These are phyloP conservation scores for Cladosporium sp. DNA, from an alignment of 2,329 filamentous ascomycete species.

Conservation along the genomic window DNA sequence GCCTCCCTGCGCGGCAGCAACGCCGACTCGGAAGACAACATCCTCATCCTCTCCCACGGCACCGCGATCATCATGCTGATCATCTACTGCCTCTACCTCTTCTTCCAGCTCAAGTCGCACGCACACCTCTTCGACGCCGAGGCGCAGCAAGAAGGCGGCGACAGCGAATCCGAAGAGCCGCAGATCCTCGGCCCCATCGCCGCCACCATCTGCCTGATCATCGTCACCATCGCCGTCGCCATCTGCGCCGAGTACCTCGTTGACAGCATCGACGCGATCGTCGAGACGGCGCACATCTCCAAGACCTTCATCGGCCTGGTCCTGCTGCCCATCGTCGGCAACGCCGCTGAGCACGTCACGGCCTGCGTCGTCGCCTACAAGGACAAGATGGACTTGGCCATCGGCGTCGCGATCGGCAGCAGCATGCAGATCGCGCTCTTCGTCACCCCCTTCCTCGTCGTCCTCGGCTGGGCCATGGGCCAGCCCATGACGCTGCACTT, in stretches of 20 bases:
- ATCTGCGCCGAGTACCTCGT: conserved; percentile 51
- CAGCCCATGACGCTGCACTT: conserved; percentile 66
- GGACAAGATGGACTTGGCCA: conserved; percentile 52
- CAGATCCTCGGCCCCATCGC: conserved; percentile 41
- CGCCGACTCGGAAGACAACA: conserved; percentile 37
- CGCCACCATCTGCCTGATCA: conserved; percentile 40
- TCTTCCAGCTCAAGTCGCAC: conserved; percentile 50
- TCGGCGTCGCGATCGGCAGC: conserved; percentile 50
- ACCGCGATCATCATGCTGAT: conserved; percentile 49
- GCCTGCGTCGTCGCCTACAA: conserved; percentile 51
- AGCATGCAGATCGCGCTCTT: conserved; percentile 53
- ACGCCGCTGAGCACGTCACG: conserved; percentile 52
- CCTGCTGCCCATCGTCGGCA: conserved; percentile 52
- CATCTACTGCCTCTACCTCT: conserved; percentile 49
- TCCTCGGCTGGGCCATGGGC: conserved; percentile 50
- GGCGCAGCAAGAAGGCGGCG: conserved; percentile 26
- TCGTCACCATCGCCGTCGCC: conserved; percentile 45
- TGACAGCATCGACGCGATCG: conserved; percentile 49
- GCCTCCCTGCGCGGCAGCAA: conserved; percentile 38
- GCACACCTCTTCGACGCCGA: conserved; percentile 42
- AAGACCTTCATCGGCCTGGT: conserved; percentile 54
- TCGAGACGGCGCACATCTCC: conserved; percentile 45
- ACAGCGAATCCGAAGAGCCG: conserved; percentile 29
- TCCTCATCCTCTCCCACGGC: conserved; percentile 46
- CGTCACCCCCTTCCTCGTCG: conserved; percentile 52